These are phyloP conservation scores for Gracilariopsis chorda DNA, from an alignment of 23 red algal species.

Conservation along the genomic window DNA sequence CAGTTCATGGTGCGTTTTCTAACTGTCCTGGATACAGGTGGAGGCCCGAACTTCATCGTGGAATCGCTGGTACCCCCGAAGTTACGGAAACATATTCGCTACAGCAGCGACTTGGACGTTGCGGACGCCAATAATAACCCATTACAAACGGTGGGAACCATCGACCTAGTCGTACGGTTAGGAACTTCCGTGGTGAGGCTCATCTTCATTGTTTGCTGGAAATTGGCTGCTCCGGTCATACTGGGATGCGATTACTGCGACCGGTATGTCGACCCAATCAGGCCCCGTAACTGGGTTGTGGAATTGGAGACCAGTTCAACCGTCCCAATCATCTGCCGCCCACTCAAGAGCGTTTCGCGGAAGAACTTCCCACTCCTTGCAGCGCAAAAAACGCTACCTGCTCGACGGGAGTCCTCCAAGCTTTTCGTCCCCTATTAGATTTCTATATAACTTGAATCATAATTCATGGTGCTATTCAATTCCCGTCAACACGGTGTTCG, in stretches of 20 bases:
- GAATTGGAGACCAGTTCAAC: not conserved
- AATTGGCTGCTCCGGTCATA: not conserved
- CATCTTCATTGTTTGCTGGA: not conserved
- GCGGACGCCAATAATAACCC: not conserved
- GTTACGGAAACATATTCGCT: not conserved
- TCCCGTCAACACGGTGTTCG: not conserved
- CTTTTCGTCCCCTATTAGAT: not conserved
- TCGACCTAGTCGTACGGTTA: not conserved
- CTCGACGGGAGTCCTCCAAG: not conserved
- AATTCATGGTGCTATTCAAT: not conserved
- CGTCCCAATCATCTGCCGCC: not conserved
- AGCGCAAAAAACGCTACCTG: not conserved
- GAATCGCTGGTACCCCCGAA: not conserved
- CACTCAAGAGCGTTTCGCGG: too few relatives aligned
- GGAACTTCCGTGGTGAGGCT: not conserved
- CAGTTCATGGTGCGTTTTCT: not conserved
- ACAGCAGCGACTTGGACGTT: not conserved
- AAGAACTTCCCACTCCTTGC: not conserved
- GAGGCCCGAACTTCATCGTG: not conserved
- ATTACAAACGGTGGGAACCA: not conserved
- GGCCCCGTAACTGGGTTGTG: not conserved
- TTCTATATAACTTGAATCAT: not conserved
- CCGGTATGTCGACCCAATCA: not conserved
- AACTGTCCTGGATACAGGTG: not conserved
- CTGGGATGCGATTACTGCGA: slow-evolving; percentile 1